Base-by-base conservation (phyloP, 441 rosid species). In the Pelargonium myrrhifolium region DNA sequence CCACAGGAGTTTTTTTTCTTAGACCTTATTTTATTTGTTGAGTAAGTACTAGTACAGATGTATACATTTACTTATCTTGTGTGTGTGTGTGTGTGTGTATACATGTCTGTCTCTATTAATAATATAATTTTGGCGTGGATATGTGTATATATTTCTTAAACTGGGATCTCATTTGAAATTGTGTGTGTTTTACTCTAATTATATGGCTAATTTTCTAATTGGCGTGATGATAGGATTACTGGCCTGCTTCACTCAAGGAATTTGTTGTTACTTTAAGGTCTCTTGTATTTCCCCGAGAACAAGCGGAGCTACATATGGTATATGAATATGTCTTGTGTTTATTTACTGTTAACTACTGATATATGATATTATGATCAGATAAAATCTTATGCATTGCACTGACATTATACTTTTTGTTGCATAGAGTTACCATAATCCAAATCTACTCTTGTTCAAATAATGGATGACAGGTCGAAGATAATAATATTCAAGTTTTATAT, bases 241-340 rank as follows among this genome's bases (percentile, higher is more conserved):
- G 96, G 93, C 96, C 93, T 67, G 74, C 68, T 81, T 88, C 98
- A 31, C 89, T 89, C 40, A 85, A 86, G 81, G 74, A 84, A 0
- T 92, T 89, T 72, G 53, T 87, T 74, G 75, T 71, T 62, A 74
- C 83, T 45, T 64, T 86, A 75, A 83, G 78, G 78, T 88, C 88
- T 77, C 87, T 92, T 20, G 82, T 69, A 28, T 84, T 86, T 70
- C 92, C 88, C 17, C 78, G 89, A 65, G 74, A 85, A 68, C 89
- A 86, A 77, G 87, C 76, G 9, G 80, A 83, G 65, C 70, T 87
- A 67, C 72, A 77, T 11, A 70, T 65, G 90, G 98, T 87, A 68
- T 26, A 40, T 14, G 69, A 20, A 31, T 62, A 8, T 8, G 61
- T 3, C 28, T 6, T n/a, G 55, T 35, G 14, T n/a, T 37, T 12